Base-by-base conservation (phyloP, 352 stramenopile genomes). In the Blastocystis sp. region DNA sequence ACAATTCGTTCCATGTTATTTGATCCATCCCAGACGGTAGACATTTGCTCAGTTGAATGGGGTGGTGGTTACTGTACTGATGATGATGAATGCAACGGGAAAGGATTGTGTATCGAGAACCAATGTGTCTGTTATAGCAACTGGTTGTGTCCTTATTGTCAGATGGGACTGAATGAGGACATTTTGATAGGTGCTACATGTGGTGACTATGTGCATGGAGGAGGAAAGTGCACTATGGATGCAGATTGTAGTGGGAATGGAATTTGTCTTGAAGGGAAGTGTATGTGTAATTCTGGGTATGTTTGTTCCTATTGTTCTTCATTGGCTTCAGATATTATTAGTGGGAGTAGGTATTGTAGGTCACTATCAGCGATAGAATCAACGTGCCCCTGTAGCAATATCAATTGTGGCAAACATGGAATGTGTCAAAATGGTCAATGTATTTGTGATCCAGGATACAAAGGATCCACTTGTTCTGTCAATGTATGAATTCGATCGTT, bases 81-180 rank as follows among this genome's bases (percentile, higher is more conserved):
- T 58, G 77, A 87, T 42, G 61, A 67, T 27, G 59, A 87, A 42
- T 87, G 77, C 65, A 27, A 87, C 29, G 71, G 71, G 1, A 63
- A 65, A 39, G 77, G 77, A 21, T 14, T 87, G 0, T 87, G 77
- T 54, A 87, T 87, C 21, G 43, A 87, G 14, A 78, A 78, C n/a
- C 59, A 87, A 24, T 87, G 77, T 51, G 77, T 87, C 21, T 87
- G 77, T 16, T 87, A 87, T 54, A 87, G 65, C 42, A 87, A 87
- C 49, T 87, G 77, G 77, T 24, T 87, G 12, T 87, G 77, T 58
- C 59, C 59, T 19, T 74, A 87, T 51, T 87, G 77, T 21, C 37
- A 29, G 21, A 78, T 87, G 65, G 77, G 77, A 24, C 56, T 87
- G 21, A 87, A 87, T 35, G 77, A 87, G 43, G 77, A 87, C 52